These are phyloP conservation scores for Wickerhamomyces silvicola DNA, from an alignment of 805 yeast species.

Conservation along the genomic window DNA sequence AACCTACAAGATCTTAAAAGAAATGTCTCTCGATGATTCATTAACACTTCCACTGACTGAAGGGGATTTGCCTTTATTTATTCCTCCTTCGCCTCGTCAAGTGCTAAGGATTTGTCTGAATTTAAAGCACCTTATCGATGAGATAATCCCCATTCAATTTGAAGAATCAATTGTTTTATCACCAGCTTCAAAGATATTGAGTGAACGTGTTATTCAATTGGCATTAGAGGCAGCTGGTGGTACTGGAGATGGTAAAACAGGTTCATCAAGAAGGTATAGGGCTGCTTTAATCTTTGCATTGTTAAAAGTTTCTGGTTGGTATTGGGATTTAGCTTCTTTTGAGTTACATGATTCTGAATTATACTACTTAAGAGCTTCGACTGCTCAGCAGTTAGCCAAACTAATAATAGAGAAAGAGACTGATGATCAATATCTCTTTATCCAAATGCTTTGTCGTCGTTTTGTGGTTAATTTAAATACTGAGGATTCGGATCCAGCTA, in stretches of 20 bases:
- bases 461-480: conserved; percentile 61
- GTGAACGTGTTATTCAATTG: conserved; percentile 49
- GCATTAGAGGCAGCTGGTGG: conserved; percentile 80
- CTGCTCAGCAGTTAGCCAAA: conserved; percentile 73
- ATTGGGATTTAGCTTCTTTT: conserved; percentile 46
- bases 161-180: conserved; percentile 42
- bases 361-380: conserved; percentile 49
- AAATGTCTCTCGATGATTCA: no score
- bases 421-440: conserved; percentile 53
- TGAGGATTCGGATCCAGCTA: conserved; percentile 55
- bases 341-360: conserved; percentile 67
- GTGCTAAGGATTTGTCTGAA: conserved; percentile 64
- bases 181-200: conserved; percentile 55
- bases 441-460: conserved; percentile 72
- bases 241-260: conserved; percentile 48
- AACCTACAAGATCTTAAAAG: no score
- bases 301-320: conserved; percentile 77
- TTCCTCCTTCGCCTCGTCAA: conserved; percentile 60
- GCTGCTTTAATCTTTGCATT: conserved; percentile 65
- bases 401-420: conserved; percentile 56
- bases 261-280: conserved; percentile 55
- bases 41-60: no score
- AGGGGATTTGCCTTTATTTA: no score
- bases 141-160: conserved; percentile 61
- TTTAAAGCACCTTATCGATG: conserved; percentile 66